A percentile compares a stretch with the other conserved stretches of the same genome.
phyloP scores from a whole-genome alignment of 2,329 filamentous ascomycete species.

The Acrocalymma vagum region DNA sequence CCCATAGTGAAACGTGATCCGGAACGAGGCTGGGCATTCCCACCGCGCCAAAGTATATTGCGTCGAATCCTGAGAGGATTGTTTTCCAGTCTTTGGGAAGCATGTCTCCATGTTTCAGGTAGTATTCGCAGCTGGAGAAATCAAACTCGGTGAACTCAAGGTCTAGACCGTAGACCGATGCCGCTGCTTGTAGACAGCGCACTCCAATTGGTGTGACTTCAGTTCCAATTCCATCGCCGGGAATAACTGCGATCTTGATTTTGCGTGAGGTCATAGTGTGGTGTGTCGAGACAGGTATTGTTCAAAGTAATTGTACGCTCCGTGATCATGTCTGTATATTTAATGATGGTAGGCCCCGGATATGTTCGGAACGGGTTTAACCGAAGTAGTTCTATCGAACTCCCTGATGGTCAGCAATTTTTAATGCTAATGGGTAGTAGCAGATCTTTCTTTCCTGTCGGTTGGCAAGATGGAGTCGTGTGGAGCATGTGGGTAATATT shows the following conservation, averaged over 20 bases:
- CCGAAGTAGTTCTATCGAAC: no score
- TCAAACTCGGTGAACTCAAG: conserved; percentile 8
- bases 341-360: no score
- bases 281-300: no score
- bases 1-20: conserved; percentile 12
- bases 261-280: not conserved
- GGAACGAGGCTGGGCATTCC: conserved; percentile 10
- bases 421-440: no score
- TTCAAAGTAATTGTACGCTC: no score
- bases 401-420: no score
- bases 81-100: conserved; percentile 8
- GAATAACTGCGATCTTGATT: conserved; percentile 14
- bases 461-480: no score
- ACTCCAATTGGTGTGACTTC: conserved; percentile 11
- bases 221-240: conserved; percentile 17
- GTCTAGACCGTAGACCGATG: not conserved
- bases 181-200: conserved; percentile 6
- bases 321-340: no score
- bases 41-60: conserved; percentile 16
- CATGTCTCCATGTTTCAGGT: conserved; percentile 6
- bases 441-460: no score
- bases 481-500: no score
- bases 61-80: conserved; percentile 8
- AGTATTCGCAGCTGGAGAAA: conserved; percentile 13
- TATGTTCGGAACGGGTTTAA: no score